phyloP scores from a whole-genome alignment of 805 yeast species.

The Suhomyces faveliae region DNA sequence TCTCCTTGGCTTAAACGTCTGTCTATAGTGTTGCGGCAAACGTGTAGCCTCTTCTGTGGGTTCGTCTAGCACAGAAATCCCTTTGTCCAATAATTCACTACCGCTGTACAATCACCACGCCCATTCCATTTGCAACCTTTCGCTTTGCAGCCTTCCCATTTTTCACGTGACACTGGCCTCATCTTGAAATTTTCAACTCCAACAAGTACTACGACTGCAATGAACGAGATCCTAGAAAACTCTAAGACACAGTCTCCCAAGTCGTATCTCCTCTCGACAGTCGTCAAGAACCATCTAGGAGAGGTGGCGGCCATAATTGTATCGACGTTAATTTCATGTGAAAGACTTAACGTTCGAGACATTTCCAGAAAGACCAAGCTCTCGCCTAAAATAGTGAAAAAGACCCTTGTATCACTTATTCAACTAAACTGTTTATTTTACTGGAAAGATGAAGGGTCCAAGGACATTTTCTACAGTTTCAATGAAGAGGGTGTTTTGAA shows the following conservation, averaged over 20 bases:
- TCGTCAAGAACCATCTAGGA: conserved; percentile 61
- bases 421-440: conserved; percentile 75
- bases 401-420: conserved; percentile 69
- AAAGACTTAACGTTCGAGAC: conserved; percentile 60
- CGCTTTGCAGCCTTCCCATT: no score
- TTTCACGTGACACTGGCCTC: neutral
- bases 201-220: conserved; percentile 2
- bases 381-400: conserved; percentile 52
- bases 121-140: no score
- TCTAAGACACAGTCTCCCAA: conserved; percentile 57
- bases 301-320: conserved; percentile 67
- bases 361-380: conserved; percentile 47
- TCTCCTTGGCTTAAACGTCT: no score
- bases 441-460: conserved; percentile 47
- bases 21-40: no score
- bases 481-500: conserved; percentile 63
- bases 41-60: no score
- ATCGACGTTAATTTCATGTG: conserved; percentile 61
- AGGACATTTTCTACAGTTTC: conserved; percentile 50
- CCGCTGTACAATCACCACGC: no score
- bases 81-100: no score
- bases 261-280: conserved; percentile 54
- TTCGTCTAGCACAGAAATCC: no score
- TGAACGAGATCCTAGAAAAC: conserved; percentile 19
- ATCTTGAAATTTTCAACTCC: neutral